These are phyloP conservation scores for Diddensiella transvaalensis DNA, from an alignment of 805 yeast genomes.

Conservation along the genomic window DNA sequence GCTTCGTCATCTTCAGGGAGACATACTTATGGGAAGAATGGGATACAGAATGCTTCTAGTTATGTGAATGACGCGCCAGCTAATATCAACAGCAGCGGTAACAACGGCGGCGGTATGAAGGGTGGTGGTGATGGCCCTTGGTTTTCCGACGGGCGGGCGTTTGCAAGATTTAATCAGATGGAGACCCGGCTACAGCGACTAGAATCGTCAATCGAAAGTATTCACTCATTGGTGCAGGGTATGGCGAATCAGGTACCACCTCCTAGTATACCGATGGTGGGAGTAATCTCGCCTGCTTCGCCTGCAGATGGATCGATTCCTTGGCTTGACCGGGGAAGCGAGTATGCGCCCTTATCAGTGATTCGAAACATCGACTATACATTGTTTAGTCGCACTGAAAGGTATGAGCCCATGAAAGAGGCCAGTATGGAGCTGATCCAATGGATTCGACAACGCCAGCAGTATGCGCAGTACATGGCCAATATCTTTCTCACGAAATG, in stretches of 20 bases:
- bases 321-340: slow-evolving; percentile 33
- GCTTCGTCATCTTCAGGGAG: too few species aligned
- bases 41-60: too few species aligned
- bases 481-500: slow-evolving; percentile 49
- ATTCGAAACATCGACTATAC: slow-evolving; percentile 19
- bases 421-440: slow-evolving; percentile 44
- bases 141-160: background rate
- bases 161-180: background rate
- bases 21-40: too few species aligned
- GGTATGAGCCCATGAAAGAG: slow-evolving; percentile 33
- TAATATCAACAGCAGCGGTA: background rate
- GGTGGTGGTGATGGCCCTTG: background rate
- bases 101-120: background rate
- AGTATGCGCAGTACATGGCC: slow-evolving; percentile 43
- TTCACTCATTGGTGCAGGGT: background rate
- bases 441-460: slow-evolving; percentile 44
- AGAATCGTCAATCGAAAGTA: background rate
- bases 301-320: background rate
- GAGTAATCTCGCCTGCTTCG: background rate
- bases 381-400: slow-evolving; percentile 24
- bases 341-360: slow-evolving; percentile 36
- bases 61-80: too few species aligned
- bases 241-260: background rate
- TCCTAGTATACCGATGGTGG: background rate
- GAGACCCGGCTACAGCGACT: background rate